These are phyloP conservation scores for Juglanconis oblonga DNA, from an alignment of 2,329 filamentous ascomycete species.

Conservation along the genomic window DNA sequence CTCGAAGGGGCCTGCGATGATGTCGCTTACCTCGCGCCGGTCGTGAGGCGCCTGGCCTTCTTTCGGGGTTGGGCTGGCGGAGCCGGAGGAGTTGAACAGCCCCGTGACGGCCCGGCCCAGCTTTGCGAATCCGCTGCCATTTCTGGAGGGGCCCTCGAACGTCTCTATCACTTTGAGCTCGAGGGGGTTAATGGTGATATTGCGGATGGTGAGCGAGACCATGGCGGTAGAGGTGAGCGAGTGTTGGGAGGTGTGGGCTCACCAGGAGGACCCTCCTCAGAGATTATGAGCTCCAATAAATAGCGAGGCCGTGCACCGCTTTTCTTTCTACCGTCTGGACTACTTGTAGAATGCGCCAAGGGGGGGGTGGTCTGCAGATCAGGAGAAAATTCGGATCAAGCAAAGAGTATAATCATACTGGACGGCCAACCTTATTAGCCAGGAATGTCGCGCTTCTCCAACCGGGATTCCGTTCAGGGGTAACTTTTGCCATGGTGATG, in stretches of 20 bases:
- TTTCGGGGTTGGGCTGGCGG: slow-evolving; percentile 16
- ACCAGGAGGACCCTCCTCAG: background rate
- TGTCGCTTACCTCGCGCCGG: slow-evolving; percentile 54
- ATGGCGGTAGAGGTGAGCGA: slow-evolving; percentile 4
- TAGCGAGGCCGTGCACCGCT: background rate
- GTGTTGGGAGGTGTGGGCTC: background rate
- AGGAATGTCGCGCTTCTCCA: too few species aligned
- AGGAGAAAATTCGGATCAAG: too few species aligned
- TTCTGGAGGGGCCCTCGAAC: slow-evolving; percentile 4
- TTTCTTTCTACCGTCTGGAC: too few species aligned
- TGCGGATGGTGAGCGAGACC: slow-evolving; percentile 18
- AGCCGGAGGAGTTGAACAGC: slow-evolving; percentile 41
- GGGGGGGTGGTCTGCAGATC: too few species aligned
- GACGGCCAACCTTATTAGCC: too few species aligned
- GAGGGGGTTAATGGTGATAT: slow-evolving; percentile 14
- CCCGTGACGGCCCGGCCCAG: slow-evolving; percentile 34
- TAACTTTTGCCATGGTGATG: too few species aligned
- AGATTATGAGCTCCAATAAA: background rate
- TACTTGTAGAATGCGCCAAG: too few species aligned
- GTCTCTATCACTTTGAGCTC: slow-evolving; percentile 15
- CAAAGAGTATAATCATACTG: too few species aligned
- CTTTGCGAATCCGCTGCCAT: slow-evolving; percentile 5
- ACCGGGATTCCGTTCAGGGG: too few species aligned
- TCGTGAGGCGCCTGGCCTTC: slow-evolving; percentile 30
- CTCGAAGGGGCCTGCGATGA: slow-evolving; percentile 67